A percentile compares a stretch with the other conserved stretches of the same genome.
These are phyloP conservation scores for Chalciporus piperatus DNA, from an alignment of 768 basidiomycete species.

Conservation along the genomic window DNA sequence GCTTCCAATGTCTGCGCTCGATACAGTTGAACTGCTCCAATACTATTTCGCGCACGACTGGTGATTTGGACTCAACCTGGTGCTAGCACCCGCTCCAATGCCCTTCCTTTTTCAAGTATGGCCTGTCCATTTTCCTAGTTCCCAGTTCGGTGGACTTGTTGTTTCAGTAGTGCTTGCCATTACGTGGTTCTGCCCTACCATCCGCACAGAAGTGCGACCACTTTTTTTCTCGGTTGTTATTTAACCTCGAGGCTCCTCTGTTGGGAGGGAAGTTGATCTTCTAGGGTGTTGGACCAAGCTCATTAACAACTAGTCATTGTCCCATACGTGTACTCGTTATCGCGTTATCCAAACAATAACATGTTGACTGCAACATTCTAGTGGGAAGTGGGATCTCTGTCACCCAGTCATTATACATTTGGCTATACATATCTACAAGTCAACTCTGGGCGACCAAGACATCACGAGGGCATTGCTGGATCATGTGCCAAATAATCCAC, in stretches of 20 bases:
- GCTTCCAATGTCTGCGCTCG: slow-evolving; percentile 9
- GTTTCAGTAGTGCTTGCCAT: slow-evolving; percentile 29
- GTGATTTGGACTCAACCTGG: slow-evolving; percentile 21
- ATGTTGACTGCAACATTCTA: no score
- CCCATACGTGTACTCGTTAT: slow-evolving; percentile 4
- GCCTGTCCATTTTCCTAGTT: slow-evolving; percentile 21
- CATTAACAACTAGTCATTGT: slow-evolving; percentile 9
- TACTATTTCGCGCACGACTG: slow-evolving; percentile 6
- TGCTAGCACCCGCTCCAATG: slow-evolving; percentile 24
- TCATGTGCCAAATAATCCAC: neutral
- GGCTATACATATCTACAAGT: no score
- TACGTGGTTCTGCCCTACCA: slow-evolving; percentile 18
- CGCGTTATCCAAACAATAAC: slow-evolving; percentile 12
- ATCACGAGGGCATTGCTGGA: neutral
- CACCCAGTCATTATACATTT: neutral
- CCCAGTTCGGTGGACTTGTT: slow-evolving; percentile 21
- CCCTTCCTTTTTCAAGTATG: slow-evolving; percentile 27
- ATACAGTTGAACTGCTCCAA: slow-evolving; percentile 13
- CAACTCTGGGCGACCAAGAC: neutral
- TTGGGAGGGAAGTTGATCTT: slow-evolving; percentile 37
- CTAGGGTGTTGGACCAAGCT: slow-evolving; percentile 19
- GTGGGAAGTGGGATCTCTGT: no score
- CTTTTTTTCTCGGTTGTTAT: slow-evolving; percentile 15
- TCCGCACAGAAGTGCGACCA: slow-evolving; percentile 13
- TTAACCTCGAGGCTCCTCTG: slow-evolving; percentile 16